Conservation (phyloP, 202 grass and related monocot genomes). For the Schoenoplectus tabernaemontani region DNA sequence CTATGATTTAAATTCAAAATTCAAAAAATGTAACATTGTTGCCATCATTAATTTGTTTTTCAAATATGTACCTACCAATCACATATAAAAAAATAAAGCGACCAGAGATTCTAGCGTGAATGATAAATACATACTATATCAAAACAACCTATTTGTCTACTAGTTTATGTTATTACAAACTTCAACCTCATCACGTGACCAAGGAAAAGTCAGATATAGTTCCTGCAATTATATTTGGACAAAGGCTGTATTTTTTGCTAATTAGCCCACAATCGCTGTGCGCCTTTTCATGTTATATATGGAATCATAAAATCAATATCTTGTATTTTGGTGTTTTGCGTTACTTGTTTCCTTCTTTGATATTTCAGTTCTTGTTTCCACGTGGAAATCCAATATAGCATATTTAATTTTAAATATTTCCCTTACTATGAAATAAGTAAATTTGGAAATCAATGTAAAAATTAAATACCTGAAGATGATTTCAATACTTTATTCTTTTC, state of each 20-base stretch:
- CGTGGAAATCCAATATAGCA: neutral
- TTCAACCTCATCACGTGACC: slow-evolving; percentile 3
- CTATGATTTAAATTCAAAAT: neutral
- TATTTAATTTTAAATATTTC: neutral
- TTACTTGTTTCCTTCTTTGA: too few species aligned
- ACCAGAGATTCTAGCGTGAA: neutral
- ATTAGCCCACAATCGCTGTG: neutral
- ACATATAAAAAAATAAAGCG: neutral
- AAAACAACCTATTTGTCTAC: slow-evolving; percentile 4
- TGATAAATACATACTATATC: slow-evolving; percentile 6
- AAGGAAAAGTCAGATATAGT: neutral
- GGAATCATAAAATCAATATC: neutral
- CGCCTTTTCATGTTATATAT: neutral
- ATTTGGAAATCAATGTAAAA: neutral
- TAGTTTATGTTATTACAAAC: slow-evolving; percentile 5
- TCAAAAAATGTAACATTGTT: neutral
- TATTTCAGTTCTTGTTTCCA: too few species aligned
- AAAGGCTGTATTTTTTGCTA: neutral
- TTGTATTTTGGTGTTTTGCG: too few species aligned
- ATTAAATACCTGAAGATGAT: neutral
- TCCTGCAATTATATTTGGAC: neutral
- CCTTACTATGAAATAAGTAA: neutral
- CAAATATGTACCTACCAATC: neutral
- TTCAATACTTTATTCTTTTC: neutral
- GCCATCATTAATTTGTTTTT: neutral